Base-by-base conservation (phyloP, 2,329 filamentous ascomycete genomes). In the Fusarium avenaceum region DNA sequence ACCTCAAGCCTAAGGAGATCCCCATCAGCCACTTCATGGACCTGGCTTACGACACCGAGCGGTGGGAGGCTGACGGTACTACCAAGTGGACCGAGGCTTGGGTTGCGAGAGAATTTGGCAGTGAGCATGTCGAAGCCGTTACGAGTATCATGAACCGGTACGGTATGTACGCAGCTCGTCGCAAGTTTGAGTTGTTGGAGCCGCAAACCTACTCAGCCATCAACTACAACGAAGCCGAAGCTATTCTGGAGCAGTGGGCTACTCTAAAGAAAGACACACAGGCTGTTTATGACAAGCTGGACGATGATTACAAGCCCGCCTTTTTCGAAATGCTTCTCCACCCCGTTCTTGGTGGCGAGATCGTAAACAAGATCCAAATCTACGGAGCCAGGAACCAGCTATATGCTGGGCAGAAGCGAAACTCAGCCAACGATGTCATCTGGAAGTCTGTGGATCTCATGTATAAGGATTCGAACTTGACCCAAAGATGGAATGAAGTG, bases 271-370 rank as follows among this genome's bases (percentile, higher is more conserved):
- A 77, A 3, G 77, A 80, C 10, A 84, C 86, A 0, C 75, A 85
- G 51, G 74, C 73, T 0, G 76, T 89, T 0, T 80, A 85, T 47
- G 75, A 81, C 17, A 75, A 76, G 3, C 74, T 89, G 1, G 74
- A 80, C 0, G 70, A 75, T 0, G 78, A 79, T 1, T 78, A 81
- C 9, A 83, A 84, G 56, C 79, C 86, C 1, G 82, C 87, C 0
- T 86, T 87, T 68, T 90, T 88, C 74, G 83, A 91, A 67, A 83
- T 88, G 59, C 81, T 90, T 10, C 80, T 89, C 7, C 87, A 90
- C 54, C 87, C 88, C 0, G 82, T 87, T 46, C 83, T 85, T 35
- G 87, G 87, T 4, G 86, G 83, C 3, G 81, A 83, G n/a, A 84
- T 85, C 35, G 84, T 85, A 59, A 82, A 83, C 19, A 80, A 83